These are phyloP conservation scores for Hypoxylon intermedium DNA, from an alignment of 495 filamentous ascomycete genomes.

Conservation along the genomic window DNA sequence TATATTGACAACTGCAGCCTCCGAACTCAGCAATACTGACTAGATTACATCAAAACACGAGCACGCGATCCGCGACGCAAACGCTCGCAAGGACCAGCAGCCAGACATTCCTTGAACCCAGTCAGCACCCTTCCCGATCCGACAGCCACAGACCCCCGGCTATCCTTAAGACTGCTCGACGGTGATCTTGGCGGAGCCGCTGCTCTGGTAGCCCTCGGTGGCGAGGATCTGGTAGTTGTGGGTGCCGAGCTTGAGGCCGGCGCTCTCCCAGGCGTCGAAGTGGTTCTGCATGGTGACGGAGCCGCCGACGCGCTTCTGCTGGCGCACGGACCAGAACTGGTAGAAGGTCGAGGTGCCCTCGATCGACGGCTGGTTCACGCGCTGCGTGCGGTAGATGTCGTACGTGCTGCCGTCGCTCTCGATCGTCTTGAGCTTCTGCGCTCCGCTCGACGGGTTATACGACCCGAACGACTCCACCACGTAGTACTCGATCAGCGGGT, in stretches of 20 bases:
- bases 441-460: slow-evolving; percentile 62
- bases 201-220: slow-evolving; percentile 61
- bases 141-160: neutral
- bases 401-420: slow-evolving; percentile 67
- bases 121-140: neutral
- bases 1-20: slow-evolving; percentile 4
- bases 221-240: slow-evolving; percentile 69
- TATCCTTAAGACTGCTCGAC: slow-evolving; percentile 39
- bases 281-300: slow-evolving; percentile 61
- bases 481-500: slow-evolving; percentile 69
- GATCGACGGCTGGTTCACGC: slow-evolving; percentile 66
- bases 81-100: slow-evolving; percentile 3
- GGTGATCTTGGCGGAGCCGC: slow-evolving; percentile 49
- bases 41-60: slow-evolving; percentile 16
- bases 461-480: slow-evolving; percentile 62
- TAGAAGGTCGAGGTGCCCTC: slow-evolving; percentile 62
- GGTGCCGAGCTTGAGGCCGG: slow-evolving; percentile 59
- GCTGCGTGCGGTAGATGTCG: slow-evolving; percentile 66
- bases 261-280: slow-evolving; percentile 66
- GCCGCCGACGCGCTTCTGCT: slow-evolving; percentile 55
- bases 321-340: slow-evolving; percentile 65
- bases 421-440: slow-evolving; percentile 61
- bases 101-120: neutral
- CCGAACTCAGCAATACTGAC: neutral
- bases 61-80: slow-evolving; percentile 3